Evolutionary conservation across 495 filamentous ascomycete species (phyloP).

Genomic region (Darksidea phi): DNA sequence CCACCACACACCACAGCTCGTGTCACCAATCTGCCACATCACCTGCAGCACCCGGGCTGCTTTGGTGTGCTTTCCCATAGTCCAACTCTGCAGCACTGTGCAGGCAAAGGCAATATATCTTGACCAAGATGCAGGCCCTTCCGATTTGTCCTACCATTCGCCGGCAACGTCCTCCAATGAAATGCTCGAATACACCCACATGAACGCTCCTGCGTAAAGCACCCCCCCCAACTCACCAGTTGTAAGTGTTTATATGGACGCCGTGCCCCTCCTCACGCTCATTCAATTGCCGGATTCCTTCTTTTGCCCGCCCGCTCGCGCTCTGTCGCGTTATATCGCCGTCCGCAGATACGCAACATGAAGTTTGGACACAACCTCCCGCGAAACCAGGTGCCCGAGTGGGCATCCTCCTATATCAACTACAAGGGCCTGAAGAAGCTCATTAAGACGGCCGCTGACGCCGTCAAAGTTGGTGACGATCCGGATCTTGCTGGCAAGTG

Average conservation of each 20-base stretch:
- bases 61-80: conserved; percentile 13
- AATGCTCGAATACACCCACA: conserved; percentile 3
- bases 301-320: conserved; percentile 7
- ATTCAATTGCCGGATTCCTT: neutral
- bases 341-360: conserved; percentile 30
- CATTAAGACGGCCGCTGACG: conserved; percentile 71
- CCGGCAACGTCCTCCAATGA: conserved; percentile 18
- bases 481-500: conserved; percentile 68
- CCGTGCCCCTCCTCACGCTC: neutral
- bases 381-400: conserved; percentile 95
- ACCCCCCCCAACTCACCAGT: neutral
- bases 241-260: conserved; percentile 6
- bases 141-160: neutral
- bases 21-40: neutral
- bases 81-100: neutral
- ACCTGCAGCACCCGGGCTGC: neutral
- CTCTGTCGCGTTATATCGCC: neutral
- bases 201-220: neutral
- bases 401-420: conserved; percentile 88
- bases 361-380: conserved; percentile 60
- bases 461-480: conserved; percentile 63
- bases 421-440: conserved; percentile 96
- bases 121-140: conserved; percentile 16
- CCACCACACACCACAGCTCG: neutral
- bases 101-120: conserved; percentile 7